Evolutionary conservation across 805 yeast genomes (phyloP), one percentile per base, ranked within the genome.

Genomic region (Pichia nanzhaoensis): DNA sequence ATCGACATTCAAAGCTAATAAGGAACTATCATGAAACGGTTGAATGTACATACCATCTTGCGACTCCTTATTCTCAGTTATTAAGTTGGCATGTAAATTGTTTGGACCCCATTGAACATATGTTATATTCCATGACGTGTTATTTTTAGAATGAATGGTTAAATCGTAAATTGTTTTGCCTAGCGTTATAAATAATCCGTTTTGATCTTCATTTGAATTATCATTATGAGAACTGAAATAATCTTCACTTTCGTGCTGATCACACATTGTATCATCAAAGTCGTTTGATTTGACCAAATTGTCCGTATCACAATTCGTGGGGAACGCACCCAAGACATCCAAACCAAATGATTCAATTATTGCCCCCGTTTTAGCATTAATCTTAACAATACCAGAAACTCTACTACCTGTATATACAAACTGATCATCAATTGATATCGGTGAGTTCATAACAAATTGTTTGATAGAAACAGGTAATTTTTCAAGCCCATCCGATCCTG

Each of bases 101-200:
- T 91, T 91, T 37, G 95, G 95, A 9, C 93, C 95, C 96, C 97
- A 93, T 32, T 82, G 74, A 1, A 95, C 73, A 58, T 84, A 89
- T 0, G 90, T 80, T 16, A 93, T 85, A 56, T 88, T 85, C 93
- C 96, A 90, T 2, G 81, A 75, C 0, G 82, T 66, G 49, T 78
- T 78, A 48, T 77, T 74, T 53, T 74, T 78, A 2, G 93, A 81
- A 58, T 88, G 83, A n/a, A 93, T 91, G 0, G 79, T 69, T 35
- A 85, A 67, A 52, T 82, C 84, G 57, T 81, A 85, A 0, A 80
- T 78, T 0, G 90, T 80, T 59, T 77, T 82, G 0, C 95, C 95
- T 4, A 85, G 62, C 55, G 80, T 67, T 5, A 84, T 67, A 4
- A 71, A 63, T 30, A 67, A 58, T 10, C 49, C 53, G 27, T 46